Evolutionary conservation across 805 yeast genomes (phyloP).

Genomic region (Saturnispora bothae): DNA sequence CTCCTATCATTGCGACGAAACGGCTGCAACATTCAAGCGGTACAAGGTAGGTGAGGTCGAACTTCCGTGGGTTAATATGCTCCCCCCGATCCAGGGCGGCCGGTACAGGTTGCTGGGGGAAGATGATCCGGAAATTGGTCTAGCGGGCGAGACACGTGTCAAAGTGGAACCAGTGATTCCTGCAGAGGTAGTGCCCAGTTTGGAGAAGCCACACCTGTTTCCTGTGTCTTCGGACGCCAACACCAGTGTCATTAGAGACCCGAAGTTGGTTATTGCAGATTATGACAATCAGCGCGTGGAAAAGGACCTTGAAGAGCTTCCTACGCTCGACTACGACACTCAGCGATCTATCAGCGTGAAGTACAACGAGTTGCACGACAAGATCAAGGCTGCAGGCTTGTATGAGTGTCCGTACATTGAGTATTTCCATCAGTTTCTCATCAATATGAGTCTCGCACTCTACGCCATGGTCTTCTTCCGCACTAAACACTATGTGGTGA

Average conservation of each 20-base stretch:
- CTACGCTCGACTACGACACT: constrained; percentile 56
- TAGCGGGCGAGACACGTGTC: constrained; percentile 34
- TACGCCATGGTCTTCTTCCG: constrained; percentile 41
- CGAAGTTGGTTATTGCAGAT: constrained; percentile 39
- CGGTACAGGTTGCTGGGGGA: constrained; percentile 24
- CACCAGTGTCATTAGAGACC: constrained; percentile 38
- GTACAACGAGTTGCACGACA: constrained; percentile 51
- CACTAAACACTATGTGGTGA: constrained; percentile 33
- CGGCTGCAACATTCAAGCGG: constrained; percentile 38
- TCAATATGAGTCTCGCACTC: constrained; percentile 46
- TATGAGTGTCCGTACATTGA: constrained; percentile 68
- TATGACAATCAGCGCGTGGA: constrained; percentile 49
- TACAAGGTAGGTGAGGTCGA: constrained; percentile 61
- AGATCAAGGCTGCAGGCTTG: constrained; percentile 44
- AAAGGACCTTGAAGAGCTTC: constrained; percentile 46
- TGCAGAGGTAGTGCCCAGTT: constrained; percentile 33
- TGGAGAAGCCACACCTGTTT: constrained; percentile 27
- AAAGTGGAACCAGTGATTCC: constrained; percentile 42
- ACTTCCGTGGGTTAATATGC: constrained; percentile 56
- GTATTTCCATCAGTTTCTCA: constrained; percentile 56
- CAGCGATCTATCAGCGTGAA: constrained; percentile 46
- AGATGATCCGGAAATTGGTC: constrained; percentile 10
- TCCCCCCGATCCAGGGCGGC: constrained; percentile 90
- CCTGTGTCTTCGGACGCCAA: constrained; percentile 23
- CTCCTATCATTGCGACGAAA: constrained; percentile 63